A percentile compares a stretch with the other conserved stretches of the same genome.
These are phyloP conservation scores for Massospora cicadina DNA, from an alignment of 371 early-diverging fungal genomes.

Conservation along the genomic window DNA sequence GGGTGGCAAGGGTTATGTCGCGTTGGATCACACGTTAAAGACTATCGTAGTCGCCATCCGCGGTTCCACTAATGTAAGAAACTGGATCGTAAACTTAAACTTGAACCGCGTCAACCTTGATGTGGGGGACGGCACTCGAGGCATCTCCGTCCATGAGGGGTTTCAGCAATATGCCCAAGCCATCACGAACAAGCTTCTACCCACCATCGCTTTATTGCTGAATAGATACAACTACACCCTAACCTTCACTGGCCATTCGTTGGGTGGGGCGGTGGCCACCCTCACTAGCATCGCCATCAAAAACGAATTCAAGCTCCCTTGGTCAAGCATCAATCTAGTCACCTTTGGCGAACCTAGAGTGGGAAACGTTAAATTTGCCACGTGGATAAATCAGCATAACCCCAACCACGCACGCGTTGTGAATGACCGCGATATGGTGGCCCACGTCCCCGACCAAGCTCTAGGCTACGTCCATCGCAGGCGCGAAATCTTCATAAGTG, in stretches of 20 bases:
- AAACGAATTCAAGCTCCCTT: not conserved
- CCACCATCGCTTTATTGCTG: not conserved
- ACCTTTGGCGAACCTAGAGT: not conserved
- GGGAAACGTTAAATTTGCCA: not conserved
- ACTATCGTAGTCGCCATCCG: constrained; percentile 4
- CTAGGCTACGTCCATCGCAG: not conserved
- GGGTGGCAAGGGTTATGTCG: not conserved
- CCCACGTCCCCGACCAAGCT: not conserved
- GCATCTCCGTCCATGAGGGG: not conserved
- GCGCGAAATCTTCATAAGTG: not conserved
- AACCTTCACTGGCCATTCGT: not conserved
- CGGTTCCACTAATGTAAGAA: not conserved
- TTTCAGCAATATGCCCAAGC: not conserved
- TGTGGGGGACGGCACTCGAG: not conserved
- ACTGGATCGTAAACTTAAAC: constrained; percentile 7
- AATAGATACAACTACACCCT: not conserved
- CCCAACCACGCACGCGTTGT: not conserved
- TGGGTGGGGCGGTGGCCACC: not conserved
- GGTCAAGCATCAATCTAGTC: not conserved
- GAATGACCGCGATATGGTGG: not conserved
- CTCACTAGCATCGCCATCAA: not conserved
- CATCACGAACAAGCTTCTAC: not conserved
- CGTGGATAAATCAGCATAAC: not conserved
- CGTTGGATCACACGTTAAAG: not conserved
- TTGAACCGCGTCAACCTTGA: not conserved